Conservation (phyloP, 2,329 filamentous ascomycete genomes). For the Ophiostoma angusticollis region DNA sequence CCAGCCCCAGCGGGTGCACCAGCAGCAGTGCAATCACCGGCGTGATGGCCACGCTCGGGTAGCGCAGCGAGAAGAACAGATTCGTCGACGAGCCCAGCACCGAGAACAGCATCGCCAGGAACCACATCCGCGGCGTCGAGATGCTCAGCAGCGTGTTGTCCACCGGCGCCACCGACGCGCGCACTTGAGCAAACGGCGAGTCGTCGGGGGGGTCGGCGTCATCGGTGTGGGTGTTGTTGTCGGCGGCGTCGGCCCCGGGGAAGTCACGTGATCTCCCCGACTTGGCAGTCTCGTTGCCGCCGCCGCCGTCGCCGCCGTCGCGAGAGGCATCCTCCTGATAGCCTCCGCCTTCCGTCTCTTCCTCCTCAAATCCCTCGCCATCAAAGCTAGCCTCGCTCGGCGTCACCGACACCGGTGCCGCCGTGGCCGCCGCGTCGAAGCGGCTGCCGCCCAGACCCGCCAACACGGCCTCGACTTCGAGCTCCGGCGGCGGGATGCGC, state of each 20-base stretch:
- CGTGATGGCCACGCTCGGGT: constrained; percentile 80
- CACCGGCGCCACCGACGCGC: constrained; percentile 63
- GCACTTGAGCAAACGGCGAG: constrained; percentile 65
- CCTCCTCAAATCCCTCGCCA: background rate
- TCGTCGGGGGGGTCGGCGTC: constrained; percentile 41
- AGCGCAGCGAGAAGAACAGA: constrained; percentile 79
- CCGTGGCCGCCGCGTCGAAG: constrained; percentile 30
- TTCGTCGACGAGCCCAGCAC: constrained; percentile 74
- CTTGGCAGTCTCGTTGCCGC: constrained; percentile 4
- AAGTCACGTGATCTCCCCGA: too few relatives aligned
- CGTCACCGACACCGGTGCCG: constrained; percentile 33
- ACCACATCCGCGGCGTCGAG: constrained; percentile 82
- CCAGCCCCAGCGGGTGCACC: constrained; percentile 67
- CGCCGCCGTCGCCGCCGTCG: constrained; percentile 5
- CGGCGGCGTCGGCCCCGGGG: background rate
- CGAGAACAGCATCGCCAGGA: constrained; percentile 64
- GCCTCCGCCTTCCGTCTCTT: too few relatives aligned
- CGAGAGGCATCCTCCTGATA: too few relatives aligned
- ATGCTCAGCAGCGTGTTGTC: constrained; percentile 71
- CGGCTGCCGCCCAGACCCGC: constrained; percentile 33
- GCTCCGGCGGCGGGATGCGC: constrained; percentile 29
- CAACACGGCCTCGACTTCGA: constrained; percentile 38
- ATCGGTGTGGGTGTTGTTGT: background rate
- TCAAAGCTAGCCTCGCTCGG: constrained; percentile 30
- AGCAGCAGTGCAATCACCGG: constrained; percentile 78